phyloP scores from a whole-genome alignment of 306 rosid genomes.

The Vicia villosa region DNA sequence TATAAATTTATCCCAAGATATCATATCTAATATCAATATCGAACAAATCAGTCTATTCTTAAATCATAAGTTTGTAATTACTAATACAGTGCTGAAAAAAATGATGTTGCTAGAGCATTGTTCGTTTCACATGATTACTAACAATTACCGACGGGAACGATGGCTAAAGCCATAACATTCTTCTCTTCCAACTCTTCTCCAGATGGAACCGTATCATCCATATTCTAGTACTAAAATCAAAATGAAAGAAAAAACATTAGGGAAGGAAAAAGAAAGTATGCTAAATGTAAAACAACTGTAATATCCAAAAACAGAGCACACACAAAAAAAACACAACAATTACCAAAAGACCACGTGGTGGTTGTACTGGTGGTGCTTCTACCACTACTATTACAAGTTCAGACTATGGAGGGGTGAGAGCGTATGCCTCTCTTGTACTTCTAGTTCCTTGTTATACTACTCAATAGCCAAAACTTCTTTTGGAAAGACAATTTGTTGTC shows the following conservation, averaged over 20 bases:
- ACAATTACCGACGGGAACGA: slow-evolving; percentile 72
- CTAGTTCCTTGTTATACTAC: slow-evolving; percentile 62
- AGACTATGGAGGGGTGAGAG: slow-evolving; percentile 61
- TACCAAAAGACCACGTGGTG: slow-evolving; percentile 94
- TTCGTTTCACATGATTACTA: neutral
- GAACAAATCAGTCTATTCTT: too few relatives aligned
- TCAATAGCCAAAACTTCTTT: too few relatives aligned
- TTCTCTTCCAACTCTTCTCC: slow-evolving; percentile 80
- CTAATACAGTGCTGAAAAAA: slow-evolving; percentile 7
- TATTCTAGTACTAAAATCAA: too few relatives aligned
- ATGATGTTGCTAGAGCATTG: neutral
- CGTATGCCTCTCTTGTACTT: slow-evolving; percentile 53
- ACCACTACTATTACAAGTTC: slow-evolving; percentile 82
- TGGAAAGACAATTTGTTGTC: too few relatives aligned
- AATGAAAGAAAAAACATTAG: neutral
- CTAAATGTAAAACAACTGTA: neutral
- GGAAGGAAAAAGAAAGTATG: too few relatives aligned
- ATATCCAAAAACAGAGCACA: slow-evolving; percentile 15
- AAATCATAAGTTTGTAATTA: neutral
- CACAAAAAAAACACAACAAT: too few relatives aligned
- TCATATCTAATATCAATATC: neutral
- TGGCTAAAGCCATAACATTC: slow-evolving; percentile 90
- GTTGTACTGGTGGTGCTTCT: slow-evolving; percentile 62
- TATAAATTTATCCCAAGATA: neutral
- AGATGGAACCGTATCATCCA: slow-evolving; percentile 78